Conservation (phyloP, 129 eudicot genomes). For the sunflower (Helianthus annuus) region DNA sequence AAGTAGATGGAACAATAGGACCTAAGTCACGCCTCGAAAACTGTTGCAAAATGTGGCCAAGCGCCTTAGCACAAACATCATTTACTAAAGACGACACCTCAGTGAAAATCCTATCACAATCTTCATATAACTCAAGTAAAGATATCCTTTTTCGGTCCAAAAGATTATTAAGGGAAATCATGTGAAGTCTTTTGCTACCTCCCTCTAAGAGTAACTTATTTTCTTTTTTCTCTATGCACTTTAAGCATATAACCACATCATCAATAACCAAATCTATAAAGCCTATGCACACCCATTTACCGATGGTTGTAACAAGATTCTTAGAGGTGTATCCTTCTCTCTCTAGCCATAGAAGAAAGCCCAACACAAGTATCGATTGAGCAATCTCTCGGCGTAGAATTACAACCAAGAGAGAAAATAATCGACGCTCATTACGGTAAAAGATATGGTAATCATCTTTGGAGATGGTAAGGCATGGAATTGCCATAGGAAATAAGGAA, state of each 20-base stretch:
- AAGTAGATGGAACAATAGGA: neutral
- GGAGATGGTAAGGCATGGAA: slow-evolving; percentile 10
- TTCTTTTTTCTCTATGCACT: slow-evolving; percentile 13
- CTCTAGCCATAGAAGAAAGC: slow-evolving; percentile 44
- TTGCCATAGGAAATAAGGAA: slow-evolving; percentile 8
- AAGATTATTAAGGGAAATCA: slow-evolving; percentile 17
- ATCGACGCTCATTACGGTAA: slow-evolving; percentile 17
- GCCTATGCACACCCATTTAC: neutral
- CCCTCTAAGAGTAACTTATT: neutral
- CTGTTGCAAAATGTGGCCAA: slow-evolving; percentile 31
- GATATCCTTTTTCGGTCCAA: neutral
- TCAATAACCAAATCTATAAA: slow-evolving; percentile 14
- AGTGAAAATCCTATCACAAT: slow-evolving; percentile 11
- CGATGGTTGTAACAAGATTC: slow-evolving; percentile 7
- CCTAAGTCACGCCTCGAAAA: neutral
- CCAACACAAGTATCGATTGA: too few species aligned
- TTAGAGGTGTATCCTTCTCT: slow-evolving; percentile 1
- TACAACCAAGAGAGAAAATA: slow-evolving; percentile 29
- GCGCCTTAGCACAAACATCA: slow-evolving; percentile 34
- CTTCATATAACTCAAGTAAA: slow-evolving; percentile 19
- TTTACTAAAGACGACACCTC: slow-evolving; percentile 21
- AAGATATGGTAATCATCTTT: slow-evolving; percentile 20
- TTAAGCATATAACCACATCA: slow-evolving; percentile 30
- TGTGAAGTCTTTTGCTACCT: neutral
- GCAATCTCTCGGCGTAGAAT: too few species aligned